Evolutionary conservation across 306 rosid genomes (phyloP), one percentile per base, ranked within the genome.

Genomic region (Dalbergia oliveri): DNA sequence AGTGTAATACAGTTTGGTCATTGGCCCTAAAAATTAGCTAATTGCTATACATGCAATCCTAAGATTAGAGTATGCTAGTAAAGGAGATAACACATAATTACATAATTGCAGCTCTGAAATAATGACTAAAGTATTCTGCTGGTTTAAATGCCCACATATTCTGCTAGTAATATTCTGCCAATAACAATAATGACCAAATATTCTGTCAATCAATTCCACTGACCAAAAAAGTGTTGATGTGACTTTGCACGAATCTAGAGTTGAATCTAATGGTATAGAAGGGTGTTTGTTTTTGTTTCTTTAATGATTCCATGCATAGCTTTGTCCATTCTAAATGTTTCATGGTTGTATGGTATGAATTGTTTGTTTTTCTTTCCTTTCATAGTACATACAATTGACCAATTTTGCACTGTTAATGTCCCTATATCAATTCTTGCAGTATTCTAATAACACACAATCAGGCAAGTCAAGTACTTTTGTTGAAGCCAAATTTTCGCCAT

Each of bases 401-500:
- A 57, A 56, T 69, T 73, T 75, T 75, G 51, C 69, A 19, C 64
- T 12, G 69, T 58, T 83, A 47, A 76, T 64, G 34, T 74, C 65
- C 73, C 66, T 72, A 15, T 64, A 7, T 79, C 41, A 76, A 53
- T 83, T 81, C 66, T 81, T 77, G 83, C 92, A 94, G 98, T 79
- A 81, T 74, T 85, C 77, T 76, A 85, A 78, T 83, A 84, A 86
- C 35, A 41, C 60, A 61, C 76, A 78, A 19, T 84, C 88, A 59
- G 69, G 79, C 67, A 62, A 75, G 63, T 83, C 90, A 61, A 88
- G 87, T 82, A 72, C 87, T 86, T 93, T 81, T 86, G 90, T 87
- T 63, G 99, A 95, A 88, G 97, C 93, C 63, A 72, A 88, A 62
- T 75, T 95, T 72, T 78, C 86, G 79, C 86, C 93, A 71, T 91